These are phyloP conservation scores for Exophiala alcalophila DNA, from an alignment of 2,329 filamentous ascomycete genomes.

Conservation along the genomic window DNA sequence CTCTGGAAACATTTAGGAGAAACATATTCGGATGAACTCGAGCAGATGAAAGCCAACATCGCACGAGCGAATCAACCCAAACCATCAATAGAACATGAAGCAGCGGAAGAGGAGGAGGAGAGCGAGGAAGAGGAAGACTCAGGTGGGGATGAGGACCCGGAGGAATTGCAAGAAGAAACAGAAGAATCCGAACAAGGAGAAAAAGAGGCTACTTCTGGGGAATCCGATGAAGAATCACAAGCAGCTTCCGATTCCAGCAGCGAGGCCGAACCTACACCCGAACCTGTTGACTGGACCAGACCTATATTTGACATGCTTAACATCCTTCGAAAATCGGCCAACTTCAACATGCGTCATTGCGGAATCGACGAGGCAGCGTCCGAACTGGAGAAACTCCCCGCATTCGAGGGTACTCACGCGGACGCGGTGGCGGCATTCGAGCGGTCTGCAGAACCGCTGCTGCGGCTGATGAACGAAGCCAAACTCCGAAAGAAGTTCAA, in stretches of 20 bases:
- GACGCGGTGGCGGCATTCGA: slow-evolving; percentile 29
- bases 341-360: slow-evolving; percentile 30
- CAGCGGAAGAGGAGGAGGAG: slow-evolving; percentile 30
- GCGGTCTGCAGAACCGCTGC: slow-evolving; percentile 25
- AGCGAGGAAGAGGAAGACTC: slow-evolving; percentile 13
- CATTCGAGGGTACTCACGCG: slow-evolving; percentile 24
- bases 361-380: slow-evolving; percentile 29
- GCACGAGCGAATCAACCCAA: slow-evolving; percentile 10
- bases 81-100: slow-evolving; percentile 33
- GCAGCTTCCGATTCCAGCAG: slow-evolving; percentile 15
- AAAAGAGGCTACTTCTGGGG: slow-evolving; percentile 31
- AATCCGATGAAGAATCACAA: slow-evolving; percentile 33
- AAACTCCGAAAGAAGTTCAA: slow-evolving; percentile 33
- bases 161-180: background rate
- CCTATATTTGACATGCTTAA: slow-evolving; percentile 31
- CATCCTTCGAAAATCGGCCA: slow-evolving; percentile 28
- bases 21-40: slow-evolving; percentile 36
- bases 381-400: slow-evolving; percentile 26
- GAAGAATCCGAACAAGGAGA: slow-evolving; percentile 20
- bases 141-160: too few relatives aligned
- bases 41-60: slow-evolving; percentile 21
- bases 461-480: slow-evolving; percentile 31
- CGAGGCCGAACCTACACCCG: slow-evolving; percentile 13
- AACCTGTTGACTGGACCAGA: slow-evolving; percentile 29
- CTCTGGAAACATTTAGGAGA: slow-evolving; percentile 45